phyloP scores from a whole-genome alignment of 1,284 basidiomycete species.

The Mycosarcoma maydis region DNA sequence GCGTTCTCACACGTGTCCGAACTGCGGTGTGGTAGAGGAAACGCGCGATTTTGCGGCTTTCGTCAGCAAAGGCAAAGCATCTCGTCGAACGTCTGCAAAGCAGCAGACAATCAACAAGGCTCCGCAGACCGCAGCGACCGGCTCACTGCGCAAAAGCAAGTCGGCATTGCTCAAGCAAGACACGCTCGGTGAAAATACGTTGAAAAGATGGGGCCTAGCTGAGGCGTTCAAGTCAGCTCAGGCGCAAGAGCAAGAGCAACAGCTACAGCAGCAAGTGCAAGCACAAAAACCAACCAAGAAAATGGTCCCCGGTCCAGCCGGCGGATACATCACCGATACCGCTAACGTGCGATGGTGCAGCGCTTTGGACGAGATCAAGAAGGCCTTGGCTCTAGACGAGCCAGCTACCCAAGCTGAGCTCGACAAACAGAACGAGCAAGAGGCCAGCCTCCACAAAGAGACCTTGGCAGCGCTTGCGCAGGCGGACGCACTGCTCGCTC shows the following conservation, averaged over 20 bases:
- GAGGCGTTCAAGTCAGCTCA: slow-evolving; percentile 33
- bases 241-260: background rate
- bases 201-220: slow-evolving; percentile 40
- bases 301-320: slow-evolving; percentile 56
- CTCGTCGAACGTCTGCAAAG: slow-evolving; percentile 19
- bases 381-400: slow-evolving; percentile 34
- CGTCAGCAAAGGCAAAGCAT: slow-evolving; percentile 40
- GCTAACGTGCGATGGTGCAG: slow-evolving; percentile 57
- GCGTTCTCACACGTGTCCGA: slow-evolving; percentile 23
- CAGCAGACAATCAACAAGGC: slow-evolving; percentile 18
- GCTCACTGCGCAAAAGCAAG: slow-evolving; percentile 22
- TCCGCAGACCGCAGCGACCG: slow-evolving; percentile 4
- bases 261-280: slow-evolving; percentile 6
- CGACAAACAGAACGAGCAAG: slow-evolving; percentile 3
- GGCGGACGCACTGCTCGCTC: slow-evolving; percentile 25
- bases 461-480: slow-evolving; percentile 15
- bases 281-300: too few relatives aligned
- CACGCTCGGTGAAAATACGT: slow-evolving; percentile 22
- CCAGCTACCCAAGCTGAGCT: background rate
- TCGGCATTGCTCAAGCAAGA: slow-evolving; percentile 5
- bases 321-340: slow-evolving; percentile 56
- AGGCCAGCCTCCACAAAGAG: slow-evolving; percentile 14
- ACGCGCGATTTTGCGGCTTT: slow-evolving; percentile 34
- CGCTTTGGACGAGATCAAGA: slow-evolving; percentile 58
- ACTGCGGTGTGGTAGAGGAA: slow-evolving; percentile 17